These are phyloP conservation scores for Periconia sp. DNA, from an alignment of 2,329 filamentous ascomycete species.

Conservation along the genomic window DNA sequence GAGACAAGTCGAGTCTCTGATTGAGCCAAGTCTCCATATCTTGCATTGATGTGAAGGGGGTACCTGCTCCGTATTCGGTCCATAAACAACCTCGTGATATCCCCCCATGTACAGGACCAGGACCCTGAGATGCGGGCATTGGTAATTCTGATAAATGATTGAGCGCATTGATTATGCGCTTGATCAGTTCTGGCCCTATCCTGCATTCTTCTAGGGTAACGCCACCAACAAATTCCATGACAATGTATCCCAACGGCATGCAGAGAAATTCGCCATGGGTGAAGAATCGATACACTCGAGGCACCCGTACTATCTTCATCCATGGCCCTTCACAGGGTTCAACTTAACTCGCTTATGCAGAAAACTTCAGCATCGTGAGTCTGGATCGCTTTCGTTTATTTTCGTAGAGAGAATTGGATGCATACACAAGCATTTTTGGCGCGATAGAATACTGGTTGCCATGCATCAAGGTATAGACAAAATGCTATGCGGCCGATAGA, in stretches of 20 bases:
- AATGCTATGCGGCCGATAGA: too few species aligned
- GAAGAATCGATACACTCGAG: conserved; percentile 1
- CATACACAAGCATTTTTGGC: too few species aligned
- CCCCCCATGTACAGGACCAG: background rate
- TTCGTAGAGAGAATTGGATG: too few species aligned
- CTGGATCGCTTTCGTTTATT: too few species aligned
- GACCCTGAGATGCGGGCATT: background rate
- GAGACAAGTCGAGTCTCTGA: background rate
- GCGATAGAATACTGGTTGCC: too few species aligned
- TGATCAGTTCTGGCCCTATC: background rate
- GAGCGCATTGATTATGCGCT: background rate
- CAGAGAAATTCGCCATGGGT: background rate
- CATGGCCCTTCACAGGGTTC: too few species aligned
- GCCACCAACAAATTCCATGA: background rate
- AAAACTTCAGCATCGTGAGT: too few species aligned
- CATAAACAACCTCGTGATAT: background rate
- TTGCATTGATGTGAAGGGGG: background rate
- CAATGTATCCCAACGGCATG: background rate
- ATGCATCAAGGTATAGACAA: too few species aligned
- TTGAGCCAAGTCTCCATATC: conserved; percentile 1
- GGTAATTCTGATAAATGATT: background rate
- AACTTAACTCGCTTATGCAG: too few species aligned
- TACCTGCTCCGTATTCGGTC: background rate
- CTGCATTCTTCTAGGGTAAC: conserved; percentile 1
- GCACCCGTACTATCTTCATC: background rate